Evolutionary conservation across 1,139 yeast species (phyloP).

Genomic region (Blastobotrys ciferrii): DNA sequence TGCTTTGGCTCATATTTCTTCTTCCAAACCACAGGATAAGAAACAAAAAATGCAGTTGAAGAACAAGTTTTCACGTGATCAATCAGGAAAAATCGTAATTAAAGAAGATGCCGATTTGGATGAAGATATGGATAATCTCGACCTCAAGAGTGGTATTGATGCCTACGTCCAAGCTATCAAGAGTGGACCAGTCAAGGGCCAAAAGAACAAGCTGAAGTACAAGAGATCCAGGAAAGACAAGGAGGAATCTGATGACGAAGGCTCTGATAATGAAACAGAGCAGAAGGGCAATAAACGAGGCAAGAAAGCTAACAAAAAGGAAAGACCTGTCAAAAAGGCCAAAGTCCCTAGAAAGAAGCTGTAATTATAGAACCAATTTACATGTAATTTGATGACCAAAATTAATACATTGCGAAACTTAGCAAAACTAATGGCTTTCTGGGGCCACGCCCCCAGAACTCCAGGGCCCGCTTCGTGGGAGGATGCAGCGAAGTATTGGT

Average conservation of each 20-base stretch:
- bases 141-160: slow-evolving; percentile 56
- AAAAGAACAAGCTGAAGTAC: slow-evolving; percentile 83
- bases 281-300: slow-evolving; percentile 12
- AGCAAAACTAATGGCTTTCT: background rate
- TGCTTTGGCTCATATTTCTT: slow-evolving; percentile 82
- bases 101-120: slow-evolving; percentile 34
- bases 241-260: slow-evolving; percentile 50
- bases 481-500: too few species aligned
- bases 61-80: slow-evolving; percentile 51
- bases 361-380: background rate
- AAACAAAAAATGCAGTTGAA: slow-evolving; percentile 38
- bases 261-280: slow-evolving; percentile 18
- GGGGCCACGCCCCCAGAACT: too few species aligned
- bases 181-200: slow-evolving; percentile 92
- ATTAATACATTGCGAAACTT: too few species aligned
- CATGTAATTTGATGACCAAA: background rate
- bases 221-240: slow-evolving; percentile 58
- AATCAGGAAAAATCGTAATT: slow-evolving; percentile 40
- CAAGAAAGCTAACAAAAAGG: slow-evolving; percentile 2
- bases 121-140: slow-evolving; percentile 50
- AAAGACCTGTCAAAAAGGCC: slow-evolving; percentile 4
- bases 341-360: slow-evolving; percentile 7
- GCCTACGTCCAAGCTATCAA: slow-evolving; percentile 93
- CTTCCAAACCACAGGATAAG: slow-evolving; percentile 63
- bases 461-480: too few species aligned